These are phyloP conservation scores for Colletotrichum lentis DNA, from an alignment of 2,329 filamentous ascomycete species.

Conservation along the genomic window DNA sequence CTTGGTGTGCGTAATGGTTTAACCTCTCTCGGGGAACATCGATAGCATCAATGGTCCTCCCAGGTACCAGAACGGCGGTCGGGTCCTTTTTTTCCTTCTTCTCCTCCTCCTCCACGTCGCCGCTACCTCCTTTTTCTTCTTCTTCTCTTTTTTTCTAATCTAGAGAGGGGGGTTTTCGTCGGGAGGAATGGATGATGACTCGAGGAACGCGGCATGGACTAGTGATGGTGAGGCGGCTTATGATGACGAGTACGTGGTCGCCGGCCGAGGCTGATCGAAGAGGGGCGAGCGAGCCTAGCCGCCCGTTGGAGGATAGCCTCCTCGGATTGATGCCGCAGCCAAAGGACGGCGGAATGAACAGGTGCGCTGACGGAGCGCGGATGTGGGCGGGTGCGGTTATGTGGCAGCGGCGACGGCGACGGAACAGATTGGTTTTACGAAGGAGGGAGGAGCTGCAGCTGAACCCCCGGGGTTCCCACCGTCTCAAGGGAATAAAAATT, in stretches of 20 bases:
- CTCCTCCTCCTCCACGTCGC: too few species aligned
- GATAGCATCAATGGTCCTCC: constrained; percentile 4
- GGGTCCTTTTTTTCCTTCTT: constrained; percentile 25
- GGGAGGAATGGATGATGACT: constrained; percentile 8
- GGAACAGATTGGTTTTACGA: constrained; percentile 3
- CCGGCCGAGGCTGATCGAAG: constrained; percentile 5
- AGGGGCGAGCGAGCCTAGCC: not conserved
- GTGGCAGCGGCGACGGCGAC: constrained; percentile 20
- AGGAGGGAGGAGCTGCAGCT: not conserved
- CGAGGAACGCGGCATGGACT: constrained; percentile 7
- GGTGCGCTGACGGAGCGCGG: not conserved
- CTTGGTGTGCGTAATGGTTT: constrained; percentile 11
- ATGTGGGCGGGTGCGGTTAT: constrained; percentile 17
- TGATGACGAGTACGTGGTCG: constrained; percentile 33
- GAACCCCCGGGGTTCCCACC: too few species aligned
- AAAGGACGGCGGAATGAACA: not conserved
- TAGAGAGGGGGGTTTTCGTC: too few species aligned
- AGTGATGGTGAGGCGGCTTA: constrained; percentile 20
- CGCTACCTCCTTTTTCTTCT: too few species aligned
- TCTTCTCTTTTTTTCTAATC: too few species aligned
- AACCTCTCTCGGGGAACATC: not conserved
- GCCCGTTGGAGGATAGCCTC: not conserved
- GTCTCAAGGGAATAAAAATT: constrained; percentile 21
- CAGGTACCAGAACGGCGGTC: not conserved
- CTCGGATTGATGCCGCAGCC: constrained; percentile 3